Conservation (phyloP, 495 filamentous ascomycete genomes). For the Xylaria palmicola region DNA sequence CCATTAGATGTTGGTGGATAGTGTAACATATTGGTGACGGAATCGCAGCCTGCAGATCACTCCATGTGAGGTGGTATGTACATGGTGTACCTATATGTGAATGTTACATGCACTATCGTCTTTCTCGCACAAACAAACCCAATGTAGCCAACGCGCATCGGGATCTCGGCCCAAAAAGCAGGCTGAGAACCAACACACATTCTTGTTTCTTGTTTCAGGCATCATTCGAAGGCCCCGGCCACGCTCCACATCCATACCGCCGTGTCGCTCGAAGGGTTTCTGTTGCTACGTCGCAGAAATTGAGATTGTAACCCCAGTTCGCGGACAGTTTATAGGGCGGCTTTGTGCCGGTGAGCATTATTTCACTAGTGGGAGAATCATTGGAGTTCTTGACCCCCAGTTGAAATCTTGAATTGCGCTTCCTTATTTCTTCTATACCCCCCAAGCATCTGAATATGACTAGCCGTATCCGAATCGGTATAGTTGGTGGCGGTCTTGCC, state of each 20-base stretch:
- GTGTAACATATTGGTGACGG: background rate
- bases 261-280: background rate
- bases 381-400: background rate
- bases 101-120: background rate
- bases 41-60: background rate
- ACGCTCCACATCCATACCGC: background rate
- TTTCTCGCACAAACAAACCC: background rate
- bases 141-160: background rate
- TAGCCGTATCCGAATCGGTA: conserved; percentile 5
- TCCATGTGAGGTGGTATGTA: background rate
- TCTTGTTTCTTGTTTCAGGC: background rate
- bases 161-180: background rate
- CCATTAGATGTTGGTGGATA: background rate
- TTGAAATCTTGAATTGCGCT: background rate
- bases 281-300: background rate
- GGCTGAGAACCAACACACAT: background rate
- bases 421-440: background rate
- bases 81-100: background rate
- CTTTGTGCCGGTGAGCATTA: background rate
- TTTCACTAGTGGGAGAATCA: background rate
- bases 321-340: background rate
- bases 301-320: background rate
- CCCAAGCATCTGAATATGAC: background rate
- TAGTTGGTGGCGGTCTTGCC: conserved; percentile 32
- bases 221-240: background rate